Evolutionary conservation across 148 eudicot genomes (phyloP), one percentile per base, ranked within the genome.

Genomic region (Pharnaceum exiguum): DNA sequence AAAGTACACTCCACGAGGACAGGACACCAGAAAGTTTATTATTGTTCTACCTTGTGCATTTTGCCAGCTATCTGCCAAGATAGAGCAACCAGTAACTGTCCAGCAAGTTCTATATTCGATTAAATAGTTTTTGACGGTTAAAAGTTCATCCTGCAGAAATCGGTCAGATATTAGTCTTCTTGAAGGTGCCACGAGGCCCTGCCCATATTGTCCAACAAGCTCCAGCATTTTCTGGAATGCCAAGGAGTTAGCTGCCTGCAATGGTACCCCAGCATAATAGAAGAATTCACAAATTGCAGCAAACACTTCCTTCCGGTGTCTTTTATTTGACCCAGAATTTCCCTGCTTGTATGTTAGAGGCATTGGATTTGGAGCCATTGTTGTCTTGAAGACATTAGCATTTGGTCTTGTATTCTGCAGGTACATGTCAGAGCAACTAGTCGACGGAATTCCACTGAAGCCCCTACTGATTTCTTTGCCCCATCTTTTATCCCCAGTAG

Each of bases 11-110:
- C 97, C 95, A 57, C 89, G 93, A 47, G 97, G 97, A 67, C 97
- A 90, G 27, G 95, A 90, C 45, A 79, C 95, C 70, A 90, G 57
- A 57, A 90, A 73, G 62, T 84, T 87, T 28, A 87, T 82, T 27
- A 84, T 52, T 63, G 75, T 80, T 73, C 87, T 82, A 50, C 75
- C 80, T 38, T 77, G 87, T 17, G 59, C 55, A 72, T 84, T 82
- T 73, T 57, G 82, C 97, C 97, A 90, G 75, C 87, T 80, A 75
- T 90, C 97, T 46, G 89, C 95, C 83, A 90, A 69, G 56, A 90
- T 82, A 19, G 97, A 90, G 71, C 95, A 84, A 33, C 97, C 97
- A 69, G 97, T 87, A 43, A 80, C 80, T 45, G 85, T 69, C 97
- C 97, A 90, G 29, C 95, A 90, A 60, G 95, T 72, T 64, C 75